Evolutionary conservation across 140 eudicot species (phyloP), one percentile per base, ranked within the genome.

Genomic region (Flaveria floridana): DNA sequence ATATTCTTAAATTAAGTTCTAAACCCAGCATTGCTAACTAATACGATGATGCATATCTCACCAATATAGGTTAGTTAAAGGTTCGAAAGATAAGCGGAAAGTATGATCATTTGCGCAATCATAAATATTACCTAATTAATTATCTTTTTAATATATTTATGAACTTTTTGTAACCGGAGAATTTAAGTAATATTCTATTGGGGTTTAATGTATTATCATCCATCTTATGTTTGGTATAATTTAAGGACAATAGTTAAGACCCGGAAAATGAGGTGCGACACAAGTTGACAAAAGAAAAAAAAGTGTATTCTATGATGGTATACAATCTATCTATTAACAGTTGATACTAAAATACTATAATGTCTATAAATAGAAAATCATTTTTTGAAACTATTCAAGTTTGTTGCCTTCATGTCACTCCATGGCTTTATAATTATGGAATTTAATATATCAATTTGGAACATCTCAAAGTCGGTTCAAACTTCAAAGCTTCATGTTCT

Each of bases 401-500:
- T 76, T 51, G 52, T 51, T 65, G 55, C 37, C 28, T 76, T 51
- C 73, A 76, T 50, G 73, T 76, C 16, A 34, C 57, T 76, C 67
- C 67, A 65, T 4, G 20, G 58, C 41, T 6, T 57, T 70, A 9
- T 7, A 23, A 47, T 13, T 58, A 58, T 12, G 61, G 1, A 7
- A 72, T 6, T 23, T 23, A 6, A 13, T 37, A 56, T 57, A 11
- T 73, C 21, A 57, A 73, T 73, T n/a, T 59, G 44, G 28, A 26
- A 15, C 30, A 42, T 73, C 44, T 30, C 78, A 58, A 58, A 59
- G 76, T 72, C 76, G 6, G 52, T 39, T 3, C 53, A 47, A 47
- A 47, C 15, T 39, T 3, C 53, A 47, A 47, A 47, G 53, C n/a
- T 47, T 53, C 76, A 71, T 71, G 76, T 50, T 72, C 53, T 47